Conservation (phyloP, 495 filamentous ascomycete species). For the Aspergillus haitiensis region DNA sequence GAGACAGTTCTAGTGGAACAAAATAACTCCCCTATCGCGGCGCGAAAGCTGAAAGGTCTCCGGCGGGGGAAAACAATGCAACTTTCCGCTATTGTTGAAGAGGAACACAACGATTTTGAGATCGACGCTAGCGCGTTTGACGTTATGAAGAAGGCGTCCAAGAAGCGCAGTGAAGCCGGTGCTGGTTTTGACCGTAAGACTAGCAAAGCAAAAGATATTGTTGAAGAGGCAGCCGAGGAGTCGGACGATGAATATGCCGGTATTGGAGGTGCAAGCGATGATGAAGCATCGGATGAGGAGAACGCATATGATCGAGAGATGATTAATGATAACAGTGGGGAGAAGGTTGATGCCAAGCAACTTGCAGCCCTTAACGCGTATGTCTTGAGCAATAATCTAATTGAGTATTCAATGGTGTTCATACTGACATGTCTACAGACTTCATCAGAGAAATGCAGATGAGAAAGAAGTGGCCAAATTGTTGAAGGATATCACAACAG, state of each 20-base stretch:
- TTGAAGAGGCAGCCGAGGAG: constrained; percentile 93
- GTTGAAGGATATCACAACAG: constrained; percentile 87
- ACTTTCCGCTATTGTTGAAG: constrained; percentile 44
- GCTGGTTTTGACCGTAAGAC: constrained; percentile 76
- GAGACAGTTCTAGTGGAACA: constrained; percentile 65
- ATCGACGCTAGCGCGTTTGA: constrained; percentile 63
- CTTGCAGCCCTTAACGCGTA: constrained; percentile 88
- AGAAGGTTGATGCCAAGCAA: constrained; percentile 71
- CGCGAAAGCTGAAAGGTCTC: constrained; percentile 60
- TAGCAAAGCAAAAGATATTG: constrained; percentile 81
- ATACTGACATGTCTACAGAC: constrained; percentile 30
- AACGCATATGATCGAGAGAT: constrained; percentile 69
- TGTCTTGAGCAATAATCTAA: constrained; percentile 35
- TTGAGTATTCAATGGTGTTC: neutral
- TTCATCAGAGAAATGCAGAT: constrained; percentile 44
- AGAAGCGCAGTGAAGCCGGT: constrained; percentile 55
- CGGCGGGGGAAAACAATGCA: constrained; percentile 42
- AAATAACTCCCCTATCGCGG: constrained; percentile 60
- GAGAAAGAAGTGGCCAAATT: constrained; percentile 87
- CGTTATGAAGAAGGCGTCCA: constrained; percentile 70
- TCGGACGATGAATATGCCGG: constrained; percentile 99
- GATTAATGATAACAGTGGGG: constrained; percentile 87
- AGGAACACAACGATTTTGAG: constrained; percentile 41
- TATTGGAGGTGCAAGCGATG: constrained; percentile 84
- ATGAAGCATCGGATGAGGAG: constrained; percentile 72